Evolutionary conservation across 441 rosid species (phyloP).

Genomic region (Rhodomyrtus psidioides): DNA sequence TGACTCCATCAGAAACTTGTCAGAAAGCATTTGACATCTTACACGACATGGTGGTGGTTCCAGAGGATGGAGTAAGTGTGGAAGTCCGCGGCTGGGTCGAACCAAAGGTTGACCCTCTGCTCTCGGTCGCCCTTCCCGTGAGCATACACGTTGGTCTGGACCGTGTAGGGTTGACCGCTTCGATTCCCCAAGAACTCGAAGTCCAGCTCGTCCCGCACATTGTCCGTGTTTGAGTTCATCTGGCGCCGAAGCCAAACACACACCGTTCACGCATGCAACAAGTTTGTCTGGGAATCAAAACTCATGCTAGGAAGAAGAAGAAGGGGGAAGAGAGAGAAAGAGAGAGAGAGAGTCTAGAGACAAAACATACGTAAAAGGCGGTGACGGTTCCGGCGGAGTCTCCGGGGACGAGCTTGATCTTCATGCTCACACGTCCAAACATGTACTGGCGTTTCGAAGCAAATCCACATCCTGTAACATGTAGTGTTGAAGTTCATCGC

Average conservation of each 20-base stretch:
- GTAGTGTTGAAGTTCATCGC: not conserved
- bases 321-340: not conserved
- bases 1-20: not conserved
- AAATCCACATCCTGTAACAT: constrained; percentile 50
- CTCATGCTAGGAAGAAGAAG: not conserved
- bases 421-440: constrained; percentile 61
- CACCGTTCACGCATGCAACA: not conserved
- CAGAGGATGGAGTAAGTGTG: constrained; percentile 47
- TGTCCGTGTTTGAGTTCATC: constrained; percentile 47
- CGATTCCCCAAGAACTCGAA: constrained; percentile 67
- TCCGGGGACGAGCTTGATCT: constrained; percentile 61
- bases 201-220: constrained; percentile 52
- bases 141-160: constrained; percentile 54
- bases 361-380: constrained; percentile 51
- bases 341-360: not conserved
- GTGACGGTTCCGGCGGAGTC: constrained; percentile 79
- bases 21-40: constrained; percentile 14
- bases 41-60: constrained; percentile 53
- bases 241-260: not conserved
- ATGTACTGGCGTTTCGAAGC: constrained; percentile 47
- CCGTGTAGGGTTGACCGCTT: constrained; percentile 57
- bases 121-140: constrained; percentile 61
- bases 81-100: constrained; percentile 48
- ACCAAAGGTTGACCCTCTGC: constrained; percentile 69
- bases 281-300: not conserved